These are phyloP conservation scores for Lathyrus sativus DNA, from an alignment of 306 rosid genomes.

Conservation along the genomic window DNA sequence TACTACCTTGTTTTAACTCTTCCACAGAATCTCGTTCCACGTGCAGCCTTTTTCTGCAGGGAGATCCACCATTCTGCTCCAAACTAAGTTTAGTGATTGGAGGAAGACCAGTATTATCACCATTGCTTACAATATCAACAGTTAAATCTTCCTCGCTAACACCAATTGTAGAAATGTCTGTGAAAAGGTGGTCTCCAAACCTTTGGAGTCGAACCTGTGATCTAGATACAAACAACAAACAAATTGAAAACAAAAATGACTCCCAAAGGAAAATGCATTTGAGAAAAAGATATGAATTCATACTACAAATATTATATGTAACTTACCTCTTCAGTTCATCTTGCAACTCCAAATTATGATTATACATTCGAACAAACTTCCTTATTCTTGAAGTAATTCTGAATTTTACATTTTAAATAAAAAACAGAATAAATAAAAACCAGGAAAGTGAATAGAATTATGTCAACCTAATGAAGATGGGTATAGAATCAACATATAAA, in stretches of 20 bases:
- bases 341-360: slow-evolving; percentile 61
- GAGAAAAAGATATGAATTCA: slow-evolving; percentile 28
- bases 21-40: slow-evolving; percentile 47
- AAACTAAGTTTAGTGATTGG: slow-evolving; percentile 44
- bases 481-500: slow-evolving; percentile 23
- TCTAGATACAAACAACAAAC: slow-evolving; percentile 50
- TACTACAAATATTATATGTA: slow-evolving; percentile 8
- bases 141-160: slow-evolving; percentile 79
- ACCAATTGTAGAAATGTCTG: slow-evolving; percentile 60
- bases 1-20: slow-evolving; percentile 60
- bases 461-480: slow-evolving; percentile 25
- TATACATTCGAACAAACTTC: slow-evolving; percentile 71
- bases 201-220: slow-evolving; percentile 78
- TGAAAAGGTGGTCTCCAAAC: slow-evolving; percentile 79
- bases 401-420: slow-evolving; percentile 46
- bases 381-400: slow-evolving; percentile 77
- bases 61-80: slow-evolving; percentile 57
- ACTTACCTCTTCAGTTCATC: slow-evolving; percentile 78
- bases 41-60: slow-evolving; percentile 55
- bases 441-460: slow-evolving; percentile 34
- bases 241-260: slow-evolving; percentile 24
- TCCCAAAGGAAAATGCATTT: slow-evolving; percentile 11
- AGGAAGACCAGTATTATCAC: slow-evolving; percentile 61
- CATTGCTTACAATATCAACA: slow-evolving; percentile 77
- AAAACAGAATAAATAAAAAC: slow-evolving; percentile 27